A percentile compares a stretch with the other conserved stretches of the same genome.
phyloP scores from a whole-genome alignment of 1,139 yeast species.

The Arxiozyma slooffiae region DNA sequence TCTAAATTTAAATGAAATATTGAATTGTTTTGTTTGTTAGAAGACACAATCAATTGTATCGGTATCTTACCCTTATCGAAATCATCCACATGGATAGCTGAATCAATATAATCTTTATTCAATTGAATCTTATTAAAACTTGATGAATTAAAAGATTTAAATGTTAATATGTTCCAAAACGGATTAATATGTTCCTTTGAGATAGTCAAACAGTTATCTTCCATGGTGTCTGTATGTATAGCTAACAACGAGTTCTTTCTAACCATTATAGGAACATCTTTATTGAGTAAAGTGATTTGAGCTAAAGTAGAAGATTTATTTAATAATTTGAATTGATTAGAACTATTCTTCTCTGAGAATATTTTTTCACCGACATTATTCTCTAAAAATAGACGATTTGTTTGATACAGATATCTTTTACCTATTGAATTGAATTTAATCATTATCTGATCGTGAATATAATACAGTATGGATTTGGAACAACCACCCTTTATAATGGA shows the following conservation, averaged over 20 bases:
- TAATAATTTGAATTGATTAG: background rate
- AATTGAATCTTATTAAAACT: constrained; percentile 6
- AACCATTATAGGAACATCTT: background rate
- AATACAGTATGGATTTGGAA: background rate
- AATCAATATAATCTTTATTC: background rate
- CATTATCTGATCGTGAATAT: background rate
- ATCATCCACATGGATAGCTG: background rate
- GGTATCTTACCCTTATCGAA: constrained; percentile 2
- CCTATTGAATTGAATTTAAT: background rate
- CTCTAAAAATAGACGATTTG: background rate
- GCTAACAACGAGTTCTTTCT: background rate
- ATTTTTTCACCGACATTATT: background rate
- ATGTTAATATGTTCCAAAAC: constrained; percentile 6
- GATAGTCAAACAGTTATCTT: constrained; percentile 2
- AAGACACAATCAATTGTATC: constrained; percentile 8
- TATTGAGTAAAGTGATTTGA: background rate
- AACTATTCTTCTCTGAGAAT: background rate
- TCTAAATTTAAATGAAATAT: constrained; percentile 23
- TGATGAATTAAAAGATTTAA: constrained; percentile 12
- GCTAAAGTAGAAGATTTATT: background rate
- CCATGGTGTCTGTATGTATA: background rate
- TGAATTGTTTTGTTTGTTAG: constrained; percentile 9
- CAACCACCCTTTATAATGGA: background rate
- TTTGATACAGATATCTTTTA: background rate
- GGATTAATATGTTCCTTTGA: constrained; percentile 8